Conservation (phyloP, 192 early-diverging fungal species). For the Obelidium mucronatum region DNA sequence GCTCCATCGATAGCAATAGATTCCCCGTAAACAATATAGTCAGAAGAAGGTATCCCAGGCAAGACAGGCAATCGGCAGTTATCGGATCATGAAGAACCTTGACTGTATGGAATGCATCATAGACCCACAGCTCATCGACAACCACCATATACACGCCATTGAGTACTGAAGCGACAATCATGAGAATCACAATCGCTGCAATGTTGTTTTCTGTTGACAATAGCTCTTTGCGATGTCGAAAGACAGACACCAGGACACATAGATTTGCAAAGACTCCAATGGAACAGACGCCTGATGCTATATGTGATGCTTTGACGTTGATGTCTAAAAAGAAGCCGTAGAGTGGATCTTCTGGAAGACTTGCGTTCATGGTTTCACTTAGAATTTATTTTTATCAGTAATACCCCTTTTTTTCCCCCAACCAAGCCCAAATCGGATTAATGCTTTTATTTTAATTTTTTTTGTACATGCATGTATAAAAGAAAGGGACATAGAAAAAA, state of each 20-base stretch:
- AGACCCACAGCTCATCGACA: background rate
- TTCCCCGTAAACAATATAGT: background rate
- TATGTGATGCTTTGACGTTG: background rate
- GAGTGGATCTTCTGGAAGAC: too few relatives aligned
- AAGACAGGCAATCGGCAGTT: background rate
- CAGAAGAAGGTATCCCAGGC: constrained; percentile 7
- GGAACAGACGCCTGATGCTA: background rate
- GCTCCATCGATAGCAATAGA: background rate
- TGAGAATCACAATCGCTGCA: background rate
- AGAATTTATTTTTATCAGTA: too few relatives aligned
- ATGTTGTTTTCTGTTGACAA: background rate
- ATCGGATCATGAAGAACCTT: background rate
- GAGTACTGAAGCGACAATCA: background rate
- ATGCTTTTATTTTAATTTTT: too few relatives aligned
- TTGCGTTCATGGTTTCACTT: too few relatives aligned
- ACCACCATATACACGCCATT: background rate
- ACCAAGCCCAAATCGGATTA: too few relatives aligned
- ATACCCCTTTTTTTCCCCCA: too few relatives aligned
- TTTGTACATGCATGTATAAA: too few relatives aligned
- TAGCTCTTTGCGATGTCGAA: background rate
- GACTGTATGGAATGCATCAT: background rate
- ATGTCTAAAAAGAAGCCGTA: background rate
- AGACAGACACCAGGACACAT: background rate
- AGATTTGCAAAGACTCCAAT: background rate
- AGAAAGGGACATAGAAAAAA: too few relatives aligned